Evolutionary conservation across 306 rosid genomes (phyloP).

Genomic region (Lotus japonicus): DNA sequence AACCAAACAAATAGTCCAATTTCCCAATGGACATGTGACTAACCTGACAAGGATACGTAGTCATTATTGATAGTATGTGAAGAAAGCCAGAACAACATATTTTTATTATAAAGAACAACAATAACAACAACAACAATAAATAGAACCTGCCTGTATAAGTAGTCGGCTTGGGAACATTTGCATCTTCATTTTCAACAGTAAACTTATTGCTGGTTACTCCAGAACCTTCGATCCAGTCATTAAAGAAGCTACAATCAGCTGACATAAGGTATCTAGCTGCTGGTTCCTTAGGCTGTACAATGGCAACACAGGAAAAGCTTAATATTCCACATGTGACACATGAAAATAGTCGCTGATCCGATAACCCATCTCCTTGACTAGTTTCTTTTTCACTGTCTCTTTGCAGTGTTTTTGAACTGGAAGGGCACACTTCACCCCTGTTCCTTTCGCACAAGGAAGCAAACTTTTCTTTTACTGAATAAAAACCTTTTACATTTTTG

Average conservation of each 20-base stretch:
- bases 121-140: neutral
- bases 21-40: neutral
- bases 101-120: neutral
- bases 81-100: neutral
- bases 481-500: constrained; percentile 38
- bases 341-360: constrained; percentile 70
- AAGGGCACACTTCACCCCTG: too few relatives aligned
- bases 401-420: constrained; percentile 32
- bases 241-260: constrained; percentile 66
- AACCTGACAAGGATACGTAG: neutral
- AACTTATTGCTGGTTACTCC: constrained; percentile 36
- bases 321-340: constrained; percentile 80
- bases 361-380: constrained; percentile 47
- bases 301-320: constrained; percentile 70
- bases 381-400: constrained; percentile 31
- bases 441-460: constrained; percentile 36
- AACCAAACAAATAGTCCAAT: neutral
- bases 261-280: constrained; percentile 76
- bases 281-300: constrained; percentile 65
- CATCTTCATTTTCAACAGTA: constrained; percentile 27
- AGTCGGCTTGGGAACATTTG: constrained; percentile 21
- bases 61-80: constrained; percentile 9
- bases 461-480: constrained; percentile 42
- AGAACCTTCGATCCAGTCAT: constrained; percentile 61
- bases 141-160: constrained; percentile 32